Percentiles rank a stretch among this genome's conserved stretches.
Evolutionary conservation across 2,329 filamentous ascomycete genomes (phyloP).

Genomic region (Hysterium pulicare): DNA sequence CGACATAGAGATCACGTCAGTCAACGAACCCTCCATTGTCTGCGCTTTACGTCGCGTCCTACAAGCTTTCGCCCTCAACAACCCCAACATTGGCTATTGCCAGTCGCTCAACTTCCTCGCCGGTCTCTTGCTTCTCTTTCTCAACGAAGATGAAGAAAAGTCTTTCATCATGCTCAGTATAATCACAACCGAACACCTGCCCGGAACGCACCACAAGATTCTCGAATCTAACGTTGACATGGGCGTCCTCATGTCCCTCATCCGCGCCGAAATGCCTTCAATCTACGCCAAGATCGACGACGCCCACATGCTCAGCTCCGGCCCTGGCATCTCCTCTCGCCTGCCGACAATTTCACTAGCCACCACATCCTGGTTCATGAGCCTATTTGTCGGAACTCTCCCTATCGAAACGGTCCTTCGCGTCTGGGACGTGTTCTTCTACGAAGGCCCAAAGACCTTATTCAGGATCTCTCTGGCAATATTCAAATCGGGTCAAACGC

Average conservation of each 20-base stretch:
- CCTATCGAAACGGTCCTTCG: slow-evolving; percentile 88
- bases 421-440: slow-evolving; percentile 95
- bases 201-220: slow-evolving; percentile 85
- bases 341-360: slow-evolving; percentile 89
- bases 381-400: slow-evolving; percentile 86
- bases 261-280: slow-evolving; percentile 76
- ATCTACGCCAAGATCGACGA: slow-evolving; percentile 90
- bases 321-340: slow-evolving; percentile 40
- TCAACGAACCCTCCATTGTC: slow-evolving; percentile 71
- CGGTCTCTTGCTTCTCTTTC: slow-evolving; percentile 82
- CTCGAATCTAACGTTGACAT: slow-evolving; percentile 93
- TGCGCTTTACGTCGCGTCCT: slow-evolving; percentile 78
- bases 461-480: slow-evolving; percentile 89
- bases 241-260: slow-evolving; percentile 82
- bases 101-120: slow-evolving; percentile 95
- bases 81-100: slow-evolving; percentile 89
- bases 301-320: slow-evolving; percentile 51
- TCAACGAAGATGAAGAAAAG: slow-evolving; percentile 78
- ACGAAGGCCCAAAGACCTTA: slow-evolving; percentile 88
- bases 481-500: slow-evolving; percentile 80
- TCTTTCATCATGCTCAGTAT: slow-evolving; percentile 91
- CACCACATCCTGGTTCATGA: slow-evolving; percentile 98
- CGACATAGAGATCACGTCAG: slow-evolving; percentile 25
- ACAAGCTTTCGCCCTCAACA: slow-evolving; percentile 86
- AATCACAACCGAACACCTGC: slow-evolving; percentile 82